Evolutionary conservation across 176 grass and related monocot species (phyloP).

Genomic region (Carex myosuroides): DNA sequence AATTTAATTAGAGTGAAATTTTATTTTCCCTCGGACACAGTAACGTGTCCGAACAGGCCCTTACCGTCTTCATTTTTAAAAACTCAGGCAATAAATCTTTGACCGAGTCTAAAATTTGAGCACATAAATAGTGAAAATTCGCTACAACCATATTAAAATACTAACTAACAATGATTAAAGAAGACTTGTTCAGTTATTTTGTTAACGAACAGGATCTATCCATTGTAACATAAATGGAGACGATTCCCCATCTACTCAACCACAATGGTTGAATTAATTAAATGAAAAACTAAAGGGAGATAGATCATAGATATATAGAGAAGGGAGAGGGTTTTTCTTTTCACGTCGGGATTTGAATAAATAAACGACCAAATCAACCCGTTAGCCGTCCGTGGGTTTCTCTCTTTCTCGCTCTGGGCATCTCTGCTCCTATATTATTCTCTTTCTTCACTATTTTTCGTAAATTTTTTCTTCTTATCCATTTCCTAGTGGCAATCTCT

Average conservation of each 20-base stretch:
- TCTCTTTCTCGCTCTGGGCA: not conserved
- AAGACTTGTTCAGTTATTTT: not conserved
- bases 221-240: not conserved
- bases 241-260: not conserved
- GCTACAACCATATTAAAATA: not conserved
- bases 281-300: not conserved
- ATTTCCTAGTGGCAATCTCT: constrained; percentile 27
- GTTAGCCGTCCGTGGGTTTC: constrained; percentile 14
- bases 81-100: not conserved
- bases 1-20: too few species aligned
- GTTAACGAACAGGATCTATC: not conserved
- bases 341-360: constrained; percentile 13
- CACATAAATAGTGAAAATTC: not conserved
- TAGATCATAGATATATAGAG: not conserved
- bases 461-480: constrained; percentile 22
- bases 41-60: too few species aligned
- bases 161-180: not conserved
- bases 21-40: too few species aligned
- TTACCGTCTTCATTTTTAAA: not conserved
- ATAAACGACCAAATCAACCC: constrained; percentile 2
- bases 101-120: not conserved
- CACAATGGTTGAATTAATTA: constrained; percentile 5
- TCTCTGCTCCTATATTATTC: constrained; percentile 47
- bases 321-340: not conserved
- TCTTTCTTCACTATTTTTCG: not conserved